A percentile compares a stretch with the other conserved stretches of the same genome.
Conservation (phyloP, 371 early-diverging fungal genomes). For the Mucor piriformis region DNA sequence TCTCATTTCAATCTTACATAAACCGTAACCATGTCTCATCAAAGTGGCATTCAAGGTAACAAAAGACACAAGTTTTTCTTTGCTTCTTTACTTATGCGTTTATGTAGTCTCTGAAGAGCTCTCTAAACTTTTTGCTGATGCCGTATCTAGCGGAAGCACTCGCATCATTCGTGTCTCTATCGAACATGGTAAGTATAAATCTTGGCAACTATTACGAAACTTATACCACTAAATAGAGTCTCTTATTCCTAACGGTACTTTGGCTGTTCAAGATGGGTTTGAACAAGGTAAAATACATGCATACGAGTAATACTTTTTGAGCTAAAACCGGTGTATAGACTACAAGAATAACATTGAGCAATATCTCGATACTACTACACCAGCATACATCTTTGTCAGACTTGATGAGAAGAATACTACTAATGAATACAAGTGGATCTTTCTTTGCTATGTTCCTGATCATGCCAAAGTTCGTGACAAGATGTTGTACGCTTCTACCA, state of each 20-base stretch:
- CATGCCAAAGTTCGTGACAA: constrained; percentile 80
- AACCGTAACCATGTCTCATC: constrained; percentile 53
- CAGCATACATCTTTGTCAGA: constrained; percentile 72
- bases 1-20: background rate
- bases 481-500: constrained; percentile 87
- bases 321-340: background rate
- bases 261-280: constrained; percentile 52
- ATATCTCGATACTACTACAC: constrained; percentile 59
- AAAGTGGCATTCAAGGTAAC: constrained; percentile 63
- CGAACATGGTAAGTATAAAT: constrained; percentile 38
- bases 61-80: background rate
- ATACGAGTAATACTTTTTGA: background rate
- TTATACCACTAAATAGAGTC: constrained; percentile 33
- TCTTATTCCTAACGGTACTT: constrained; percentile 45
- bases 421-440: constrained; percentile 71
- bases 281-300: constrained; percentile 55
- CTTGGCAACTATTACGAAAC: background rate
- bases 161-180: constrained; percentile 58
- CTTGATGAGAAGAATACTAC: constrained; percentile 52
- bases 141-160: constrained; percentile 35
- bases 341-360: constrained; percentile 32
- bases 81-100: background rate
- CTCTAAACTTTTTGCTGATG: constrained; percentile 47
- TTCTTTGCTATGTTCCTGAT: constrained; percentile 82
- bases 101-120: constrained; percentile 56